Conservation (phyloP, 169 alveolate species). For the Plasmodium berghei region DNA sequence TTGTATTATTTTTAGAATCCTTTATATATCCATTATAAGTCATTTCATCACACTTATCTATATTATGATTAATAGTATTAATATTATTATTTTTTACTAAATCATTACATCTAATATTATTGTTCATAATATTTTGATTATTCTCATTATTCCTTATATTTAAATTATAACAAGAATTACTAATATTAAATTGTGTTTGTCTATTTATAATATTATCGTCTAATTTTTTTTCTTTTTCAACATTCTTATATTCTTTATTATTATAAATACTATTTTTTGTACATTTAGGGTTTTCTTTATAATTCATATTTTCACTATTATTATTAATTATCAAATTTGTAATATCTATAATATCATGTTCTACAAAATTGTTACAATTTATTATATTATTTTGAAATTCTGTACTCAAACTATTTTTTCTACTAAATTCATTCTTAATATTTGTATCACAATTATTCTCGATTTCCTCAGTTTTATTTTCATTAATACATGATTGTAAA, state of each 20-base stretch:
- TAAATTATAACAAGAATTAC: slow-evolving; percentile 19
- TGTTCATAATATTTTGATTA: background rate
- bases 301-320: background rate
- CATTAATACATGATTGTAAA: no score
- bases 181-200: slow-evolving; percentile 37
- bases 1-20: background rate
- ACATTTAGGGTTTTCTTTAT: background rate
- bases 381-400: no score
- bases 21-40: background rate
- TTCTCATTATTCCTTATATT: slow-evolving; percentile 7
- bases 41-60: background rate
- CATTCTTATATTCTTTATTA: background rate
- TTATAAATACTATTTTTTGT: background rate
- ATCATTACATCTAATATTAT: background rate
- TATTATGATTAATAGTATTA: background rate
- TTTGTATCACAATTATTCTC: no score
- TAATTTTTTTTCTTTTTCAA: slow-evolving; percentile 22
- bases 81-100: background rate
- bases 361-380: no score
- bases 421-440: no score
- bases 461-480: no score
- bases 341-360: no score
- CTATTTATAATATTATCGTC: slow-evolving; percentile 42
- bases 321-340: background rate
- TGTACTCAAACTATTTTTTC: no score